phyloP scores from a whole-genome alignment of 192 early-diverging fungal species.

The Backusella westeae region DNA sequence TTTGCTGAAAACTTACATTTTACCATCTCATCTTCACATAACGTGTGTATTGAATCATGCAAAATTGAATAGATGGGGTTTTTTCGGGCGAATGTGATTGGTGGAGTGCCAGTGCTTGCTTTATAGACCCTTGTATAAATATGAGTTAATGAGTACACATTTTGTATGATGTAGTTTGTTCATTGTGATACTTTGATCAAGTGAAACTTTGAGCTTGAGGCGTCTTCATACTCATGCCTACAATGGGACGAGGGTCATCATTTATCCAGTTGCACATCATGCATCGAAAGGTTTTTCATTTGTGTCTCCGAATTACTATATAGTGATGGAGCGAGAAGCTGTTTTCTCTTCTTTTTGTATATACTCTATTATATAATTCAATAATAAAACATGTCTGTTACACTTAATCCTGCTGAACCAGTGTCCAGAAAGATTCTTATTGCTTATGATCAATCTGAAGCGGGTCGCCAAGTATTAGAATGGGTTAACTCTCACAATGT shows the following conservation, averaged over 20 bases:
- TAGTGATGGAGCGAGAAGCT: background rate
- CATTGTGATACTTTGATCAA: background rate
- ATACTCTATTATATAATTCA: background rate
- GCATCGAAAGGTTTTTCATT: background rate
- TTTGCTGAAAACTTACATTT: no score
- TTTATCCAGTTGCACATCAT: background rate
- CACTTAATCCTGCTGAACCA: background rate
- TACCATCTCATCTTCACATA: no score
- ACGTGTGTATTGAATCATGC: no score
- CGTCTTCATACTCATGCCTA: background rate
- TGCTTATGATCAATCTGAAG: background rate
- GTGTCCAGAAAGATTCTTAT: background rate
- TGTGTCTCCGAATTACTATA: background rate
- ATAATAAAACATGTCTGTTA: background rate
- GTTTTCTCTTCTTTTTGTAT: background rate
- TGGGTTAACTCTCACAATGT: slow-evolving; percentile 3
- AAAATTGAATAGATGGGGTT: background rate
- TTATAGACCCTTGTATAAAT: background rate
- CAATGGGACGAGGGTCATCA: background rate
- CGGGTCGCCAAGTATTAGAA: background rate
- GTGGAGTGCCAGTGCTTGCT: background rate
- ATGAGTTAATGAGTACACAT: background rate
- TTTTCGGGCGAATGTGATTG: background rate
- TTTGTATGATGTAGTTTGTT: background rate
- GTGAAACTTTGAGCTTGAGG: background rate